Evolutionary conservation across 768 basidiomycete species (phyloP).

Genomic region (Wakefieldia striispora): DNA sequence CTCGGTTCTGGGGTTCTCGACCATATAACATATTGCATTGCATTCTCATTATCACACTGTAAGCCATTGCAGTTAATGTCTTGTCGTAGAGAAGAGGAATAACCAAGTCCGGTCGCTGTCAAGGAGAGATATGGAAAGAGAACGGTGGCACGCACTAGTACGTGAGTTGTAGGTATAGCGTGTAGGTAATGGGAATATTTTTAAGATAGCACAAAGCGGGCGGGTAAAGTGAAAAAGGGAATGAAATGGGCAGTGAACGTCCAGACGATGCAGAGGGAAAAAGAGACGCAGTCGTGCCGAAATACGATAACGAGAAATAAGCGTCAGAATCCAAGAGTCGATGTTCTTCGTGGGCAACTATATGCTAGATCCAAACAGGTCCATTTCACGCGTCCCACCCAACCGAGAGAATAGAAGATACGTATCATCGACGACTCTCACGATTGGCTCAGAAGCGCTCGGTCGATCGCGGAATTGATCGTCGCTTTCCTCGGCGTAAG

Average conservation of each 20-base stretch:
- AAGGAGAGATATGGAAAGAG: too few species aligned
- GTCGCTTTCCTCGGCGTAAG: slow-evolving; percentile 65
- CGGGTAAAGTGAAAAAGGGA: background rate
- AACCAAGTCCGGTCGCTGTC: too few species aligned
- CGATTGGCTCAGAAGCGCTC: slow-evolving; percentile 55
- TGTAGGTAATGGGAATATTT: background rate
- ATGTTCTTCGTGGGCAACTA: slow-evolving; percentile 9
- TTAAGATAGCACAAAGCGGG: background rate
- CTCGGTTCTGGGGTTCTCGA: too few species aligned
- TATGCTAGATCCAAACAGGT: slow-evolving; percentile 22
- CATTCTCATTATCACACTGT: too few species aligned
- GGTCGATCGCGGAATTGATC: slow-evolving; percentile 80
- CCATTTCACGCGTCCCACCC: slow-evolving; percentile 16
- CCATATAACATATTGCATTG: too few species aligned
- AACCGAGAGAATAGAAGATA: background rate
- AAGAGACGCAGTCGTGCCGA: background rate
- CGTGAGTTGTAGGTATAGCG: too few species aligned
- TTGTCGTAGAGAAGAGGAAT: too few species aligned
- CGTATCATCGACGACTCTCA: slow-evolving; percentile 3
- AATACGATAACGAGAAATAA: slow-evolving; percentile 2
- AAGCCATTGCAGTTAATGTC: too few species aligned
- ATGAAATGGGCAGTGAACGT: slow-evolving; percentile 12
- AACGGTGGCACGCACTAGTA: too few species aligned
- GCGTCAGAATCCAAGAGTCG: slow-evolving; percentile 15
- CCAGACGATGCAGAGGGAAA: slow-evolving; percentile 3